Percentiles rank a stretch among this genome's conserved stretches.
phyloP scores from a whole-genome alignment of 2,329 filamentous ascomycete species.

The Colletotrichum nymphaeae region DNA sequence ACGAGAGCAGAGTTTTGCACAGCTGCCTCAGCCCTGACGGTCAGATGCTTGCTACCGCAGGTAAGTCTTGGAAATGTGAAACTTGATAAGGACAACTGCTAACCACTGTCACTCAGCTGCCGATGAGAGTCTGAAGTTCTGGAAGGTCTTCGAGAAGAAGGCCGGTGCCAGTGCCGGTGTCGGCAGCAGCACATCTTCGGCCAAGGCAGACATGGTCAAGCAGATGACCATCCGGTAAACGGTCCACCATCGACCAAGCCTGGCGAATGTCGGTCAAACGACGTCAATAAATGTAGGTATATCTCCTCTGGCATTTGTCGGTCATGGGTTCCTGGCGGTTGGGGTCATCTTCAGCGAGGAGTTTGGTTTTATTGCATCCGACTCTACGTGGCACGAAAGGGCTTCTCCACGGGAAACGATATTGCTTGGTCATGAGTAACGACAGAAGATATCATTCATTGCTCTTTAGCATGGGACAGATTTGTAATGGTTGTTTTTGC shows the following conservation, averaged over 20 bases:
- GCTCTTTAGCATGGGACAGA: slow-evolving; percentile 7
- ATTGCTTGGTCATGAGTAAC: slow-evolving; percentile 36
- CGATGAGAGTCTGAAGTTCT: slow-evolving; percentile 98
- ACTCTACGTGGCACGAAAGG: slow-evolving; percentile 63
- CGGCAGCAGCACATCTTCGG: slow-evolving; percentile 74
- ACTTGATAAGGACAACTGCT: slow-evolving; percentile 39
- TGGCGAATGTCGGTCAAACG: slow-evolving; percentile 37
- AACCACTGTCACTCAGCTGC: slow-evolving; percentile 67
- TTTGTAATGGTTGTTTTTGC: slow-evolving; percentile 1
- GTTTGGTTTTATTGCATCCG: slow-evolving; percentile 56
- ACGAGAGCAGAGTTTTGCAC: slow-evolving; percentile 96
- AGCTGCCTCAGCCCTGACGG: slow-evolving; percentile 97
- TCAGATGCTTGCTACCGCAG: slow-evolving; percentile 96
- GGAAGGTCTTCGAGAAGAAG: slow-evolving; percentile 99
- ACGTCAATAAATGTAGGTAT: slow-evolving; percentile 58
- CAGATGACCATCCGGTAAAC: slow-evolving; percentile 91
- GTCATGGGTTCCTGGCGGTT: slow-evolving; percentile 48
- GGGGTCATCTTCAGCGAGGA: slow-evolving; percentile 59
- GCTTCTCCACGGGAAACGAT: slow-evolving; percentile 52
- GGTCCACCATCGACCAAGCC: slow-evolving; percentile 21
- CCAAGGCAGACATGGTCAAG: slow-evolving; percentile 89
- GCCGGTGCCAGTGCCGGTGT: slow-evolving; percentile 78
- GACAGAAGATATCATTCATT: slow-evolving; percentile 23
- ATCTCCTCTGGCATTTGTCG: slow-evolving; percentile 54
- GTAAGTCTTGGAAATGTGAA: slow-evolving; percentile 54